Evolutionary conservation across 768 basidiomycete species (phyloP).

Genomic region (Lactarius quietus): DNA sequence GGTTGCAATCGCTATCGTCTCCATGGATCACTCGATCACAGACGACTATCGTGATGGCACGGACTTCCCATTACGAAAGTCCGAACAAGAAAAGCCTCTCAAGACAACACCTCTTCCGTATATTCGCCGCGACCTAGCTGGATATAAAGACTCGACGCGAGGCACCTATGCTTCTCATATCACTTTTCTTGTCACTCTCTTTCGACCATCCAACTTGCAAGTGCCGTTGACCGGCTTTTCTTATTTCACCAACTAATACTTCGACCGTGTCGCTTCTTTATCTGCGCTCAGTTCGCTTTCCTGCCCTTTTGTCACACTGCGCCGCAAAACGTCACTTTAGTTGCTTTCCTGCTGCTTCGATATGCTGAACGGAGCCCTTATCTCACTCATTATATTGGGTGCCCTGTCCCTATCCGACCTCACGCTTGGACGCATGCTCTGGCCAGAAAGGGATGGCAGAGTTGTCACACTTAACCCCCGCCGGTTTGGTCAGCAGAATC

Average conservation of each 20-base stretch:
- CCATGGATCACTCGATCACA: neutral
- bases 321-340: neutral
- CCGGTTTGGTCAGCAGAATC: constrained; percentile 51
- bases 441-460: constrained; percentile 47
- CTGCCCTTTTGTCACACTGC: constrained; percentile 28
- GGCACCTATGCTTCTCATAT: constrained; percentile 17
- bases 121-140: neutral
- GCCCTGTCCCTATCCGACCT: constrained; percentile 21
- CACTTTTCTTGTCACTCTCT: constrained; percentile 26
- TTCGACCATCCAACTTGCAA: constrained; percentile 20
- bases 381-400: constrained; percentile 28
- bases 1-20: neutral
- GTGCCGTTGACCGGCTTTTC: constrained; percentile 46
- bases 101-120: neutral
- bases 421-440: constrained; percentile 39
- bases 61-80: neutral
- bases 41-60: neutral
- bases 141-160: constrained; percentile 1
- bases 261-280: constrained; percentile 7
- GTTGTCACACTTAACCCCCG: constrained; percentile 49
- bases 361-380: constrained; percentile 22
- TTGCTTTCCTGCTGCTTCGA: constrained; percentile 1
- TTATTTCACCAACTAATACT: constrained; percentile 27
- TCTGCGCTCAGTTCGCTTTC: constrained; percentile 28
- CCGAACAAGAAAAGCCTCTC: neutral